Evolutionary conservation across 352 stramenopile species (phyloP).

Genomic region (Phytophthora sp.): DNA sequence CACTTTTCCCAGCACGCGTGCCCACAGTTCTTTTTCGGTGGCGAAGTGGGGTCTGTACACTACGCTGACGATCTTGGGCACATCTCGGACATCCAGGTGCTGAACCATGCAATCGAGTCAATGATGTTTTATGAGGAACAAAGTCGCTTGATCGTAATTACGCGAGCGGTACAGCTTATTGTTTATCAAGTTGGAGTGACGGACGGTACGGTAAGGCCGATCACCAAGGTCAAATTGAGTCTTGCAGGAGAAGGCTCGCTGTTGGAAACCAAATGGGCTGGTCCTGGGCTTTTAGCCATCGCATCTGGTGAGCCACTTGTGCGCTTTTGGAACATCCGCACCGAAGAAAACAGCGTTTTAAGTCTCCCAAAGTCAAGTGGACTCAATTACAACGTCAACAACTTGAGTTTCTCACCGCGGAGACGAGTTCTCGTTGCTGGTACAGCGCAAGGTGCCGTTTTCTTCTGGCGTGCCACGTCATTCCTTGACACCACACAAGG

Average conservation of each 20-base stretch:
- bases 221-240: slow-evolving; percentile 91
- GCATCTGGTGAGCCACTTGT: slow-evolving; percentile 90
- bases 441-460: slow-evolving; percentile 83
- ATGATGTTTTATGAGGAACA: slow-evolving; percentile 91
- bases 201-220: slow-evolving; percentile 86
- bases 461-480: slow-evolving; percentile 90
- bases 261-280: slow-evolving; percentile 88
- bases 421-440: slow-evolving; percentile 89
- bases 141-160: slow-evolving; percentile 91
- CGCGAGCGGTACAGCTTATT: slow-evolving; percentile 84
- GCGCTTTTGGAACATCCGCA: slow-evolving; percentile 92
- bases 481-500: slow-evolving; percentile 29
- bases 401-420: slow-evolving; percentile 88
- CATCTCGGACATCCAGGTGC: slow-evolving; percentile 89
- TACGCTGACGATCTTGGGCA: slow-evolving; percentile 94
- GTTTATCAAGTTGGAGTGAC: slow-evolving; percentile 88
- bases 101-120: slow-evolving; percentile 87
- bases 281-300: slow-evolving; percentile 89
- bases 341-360: slow-evolving; percentile 93
- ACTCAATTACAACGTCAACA: slow-evolving; percentile 74
- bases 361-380: slow-evolving; percentile 64
- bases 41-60: slow-evolving; percentile 89
- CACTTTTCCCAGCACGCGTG: slow-evolving; percentile 62
- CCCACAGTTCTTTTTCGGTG: slow-evolving; percentile 94
- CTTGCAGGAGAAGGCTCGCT: slow-evolving; percentile 84